A percentile compares a stretch with the other conserved stretches of the same genome.
These are phyloP conservation scores for Davidsoniella eucalypti DNA, from an alignment of 2,329 filamentous ascomycete genomes.

Conservation along the genomic window DNA sequence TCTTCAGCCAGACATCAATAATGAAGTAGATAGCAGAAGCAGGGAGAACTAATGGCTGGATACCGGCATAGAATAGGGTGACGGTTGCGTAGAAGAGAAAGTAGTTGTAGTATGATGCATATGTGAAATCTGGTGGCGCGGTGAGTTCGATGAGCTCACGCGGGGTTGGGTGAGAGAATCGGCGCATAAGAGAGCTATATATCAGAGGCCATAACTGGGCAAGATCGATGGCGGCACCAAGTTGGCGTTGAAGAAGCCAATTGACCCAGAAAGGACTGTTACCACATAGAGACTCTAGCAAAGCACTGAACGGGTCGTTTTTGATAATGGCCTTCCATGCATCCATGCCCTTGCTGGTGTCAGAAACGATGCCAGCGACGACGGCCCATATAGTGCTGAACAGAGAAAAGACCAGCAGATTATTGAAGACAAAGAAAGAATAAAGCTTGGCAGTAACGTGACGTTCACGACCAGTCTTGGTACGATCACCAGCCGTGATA, in stretches of 20 bases:
- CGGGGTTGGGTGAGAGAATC: conserved; percentile 74
- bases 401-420: conserved; percentile 80
- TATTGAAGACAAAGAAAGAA: conserved; percentile 95
- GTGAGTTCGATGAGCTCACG: conserved; percentile 83
- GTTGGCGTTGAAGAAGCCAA: conserved; percentile 80
- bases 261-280: conserved; percentile 90
- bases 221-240: conserved; percentile 88
- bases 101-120: conserved; percentile 95
- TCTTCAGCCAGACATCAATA: conserved; percentile 80
- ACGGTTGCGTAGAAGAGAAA: conserved; percentile 91
- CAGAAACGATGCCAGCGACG: conserved; percentile 45
- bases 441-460: conserved; percentile 86
- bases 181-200: conserved; percentile 73
- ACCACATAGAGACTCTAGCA: conserved; percentile 61
- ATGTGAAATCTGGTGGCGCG: conserved; percentile 83
- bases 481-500: conserved; percentile 69
- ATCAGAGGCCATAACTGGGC: conserved; percentile 70
- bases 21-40: conserved; percentile 80
- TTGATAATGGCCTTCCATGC: conserved; percentile 54
- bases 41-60: conserved; percentile 76
- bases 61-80: conserved; percentile 62
- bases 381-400: conserved; percentile 74
- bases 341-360: conserved; percentile 38
- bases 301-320: conserved; percentile 41
- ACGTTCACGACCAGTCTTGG: conserved; percentile 80